Evolutionary conservation across 768 basidiomycete species (phyloP), one percentile per base, ranked within the genome.

Genomic region (Boletales sp.): DNA sequence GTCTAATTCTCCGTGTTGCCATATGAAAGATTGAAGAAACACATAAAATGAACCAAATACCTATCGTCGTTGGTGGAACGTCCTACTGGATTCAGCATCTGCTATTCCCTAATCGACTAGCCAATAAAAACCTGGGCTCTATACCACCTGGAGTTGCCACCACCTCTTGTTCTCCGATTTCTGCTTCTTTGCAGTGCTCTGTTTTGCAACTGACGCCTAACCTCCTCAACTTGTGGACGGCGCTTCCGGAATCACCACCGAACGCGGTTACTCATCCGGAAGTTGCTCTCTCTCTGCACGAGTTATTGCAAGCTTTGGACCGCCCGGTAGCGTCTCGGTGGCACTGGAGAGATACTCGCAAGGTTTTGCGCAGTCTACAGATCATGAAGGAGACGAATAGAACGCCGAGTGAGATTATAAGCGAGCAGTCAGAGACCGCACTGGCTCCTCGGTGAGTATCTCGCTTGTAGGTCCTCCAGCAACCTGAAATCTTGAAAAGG

Each of bases 11-110:
- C 39, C 34, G 34, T 40, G 13, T 5, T 40, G 21, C 50, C 47
- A 11, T 27, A 39, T 39, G 35, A 19, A 63, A 93, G 92, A 90
- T 94, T 39, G 77, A 84, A 43, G 83, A 88, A 48, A 84, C 87
- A 9, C 82, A 91, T 59, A 54, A 57, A 35, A 72, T 77, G 51
- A 66, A 77, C 4, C 71, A 86, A 50, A 66, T 97, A 7, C 95
- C 97, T 0, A 89, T 99, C 48, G 74, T 95, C 8, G 94, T 95
- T 40, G 97, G 97, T 3, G 97, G 97, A 6, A 98, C 97, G 2
- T 83, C 91, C 4, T 99, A 99, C 65, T 99, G 94, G 87, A 89
- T 95, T 21, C 95, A 99, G 60, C 91, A 99, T 64, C 82, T 97
- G 35, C 73, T 98, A 12, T 97, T 98, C 62, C 90, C 94, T 0